phyloP scores from a whole-genome alignment of 148 eudicot genomes.

The Chenopodium formosanum region DNA sequence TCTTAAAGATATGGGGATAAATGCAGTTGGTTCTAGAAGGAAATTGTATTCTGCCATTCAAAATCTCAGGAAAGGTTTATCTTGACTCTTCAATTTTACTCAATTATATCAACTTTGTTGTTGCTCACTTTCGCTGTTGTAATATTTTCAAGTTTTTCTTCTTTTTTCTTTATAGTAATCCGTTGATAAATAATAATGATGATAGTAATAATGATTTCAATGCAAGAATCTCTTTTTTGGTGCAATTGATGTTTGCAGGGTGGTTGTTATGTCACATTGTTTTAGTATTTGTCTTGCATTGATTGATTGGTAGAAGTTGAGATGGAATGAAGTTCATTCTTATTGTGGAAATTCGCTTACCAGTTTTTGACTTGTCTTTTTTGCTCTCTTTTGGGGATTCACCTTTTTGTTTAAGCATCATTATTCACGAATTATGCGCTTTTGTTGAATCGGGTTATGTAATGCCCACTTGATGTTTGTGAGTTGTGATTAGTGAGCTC shows the following conservation, averaged over 20 bases:
- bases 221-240: background rate
- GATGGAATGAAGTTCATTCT: background rate
- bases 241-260: background rate
- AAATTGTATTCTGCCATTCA: conserved; percentile 57
- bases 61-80: conserved; percentile 50
- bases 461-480: too few species aligned
- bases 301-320: background rate
- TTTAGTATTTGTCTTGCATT: background rate
- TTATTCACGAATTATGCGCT: too few species aligned
- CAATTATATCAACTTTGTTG: background rate
- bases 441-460: too few species aligned
- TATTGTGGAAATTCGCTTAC: background rate
- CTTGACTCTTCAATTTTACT: conserved; percentile 29
- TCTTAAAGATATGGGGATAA: conserved; percentile 81
- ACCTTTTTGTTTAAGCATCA: too few species aligned
- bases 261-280: background rate
- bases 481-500: too few species aligned
- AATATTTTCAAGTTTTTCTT: background rate
- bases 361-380: background rate
- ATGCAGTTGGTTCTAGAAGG: conserved; percentile 68
- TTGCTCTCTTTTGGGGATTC: too few species aligned
- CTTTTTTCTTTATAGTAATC: background rate
- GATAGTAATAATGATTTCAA: background rate
- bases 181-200: background rate
- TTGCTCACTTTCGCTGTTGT: conserved; percentile 15